Percentiles rank a stretch among this genome's conserved stretches.
Evolutionary conservation across 2,329 filamentous ascomycete genomes (phyloP).

Genomic region (Aspergillus pseudotamarii): DNA sequence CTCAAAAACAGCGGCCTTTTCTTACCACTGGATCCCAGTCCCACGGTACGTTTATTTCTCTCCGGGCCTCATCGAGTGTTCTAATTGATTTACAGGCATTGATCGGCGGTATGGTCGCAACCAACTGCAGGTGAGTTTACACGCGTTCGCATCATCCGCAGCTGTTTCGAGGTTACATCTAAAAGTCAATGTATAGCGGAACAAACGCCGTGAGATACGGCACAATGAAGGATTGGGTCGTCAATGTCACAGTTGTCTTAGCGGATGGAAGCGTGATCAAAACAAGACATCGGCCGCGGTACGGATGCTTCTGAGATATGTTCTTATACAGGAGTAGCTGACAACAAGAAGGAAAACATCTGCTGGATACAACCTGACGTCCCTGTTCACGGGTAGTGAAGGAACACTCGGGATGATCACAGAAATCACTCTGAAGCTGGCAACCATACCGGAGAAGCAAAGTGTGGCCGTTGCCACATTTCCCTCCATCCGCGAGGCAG

Average conservation of each 20-base stretch:
- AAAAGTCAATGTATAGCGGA: conserved; percentile 33
- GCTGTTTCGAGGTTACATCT: neutral
- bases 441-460: conserved; percentile 61
- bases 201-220: conserved; percentile 66
- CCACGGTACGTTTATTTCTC: conserved; percentile 34
- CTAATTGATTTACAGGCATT: conserved; percentile 32
- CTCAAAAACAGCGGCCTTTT: conserved; percentile 74
- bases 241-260: conserved; percentile 70
- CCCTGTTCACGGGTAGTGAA: conserved; percentile 67
- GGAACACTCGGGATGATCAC: conserved; percentile 70
- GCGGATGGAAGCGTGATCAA: conserved; percentile 70
- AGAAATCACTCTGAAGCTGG: conserved; percentile 68
- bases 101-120: conserved; percentile 62
- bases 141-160: conserved; percentile 28
- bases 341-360: conserved; percentile 60
- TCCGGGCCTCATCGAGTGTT: neutral
- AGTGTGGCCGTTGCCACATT: conserved; percentile 65
- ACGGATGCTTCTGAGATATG: neutral
- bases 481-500: conserved; percentile 59
- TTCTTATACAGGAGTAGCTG: neutral
- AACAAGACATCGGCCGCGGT: conserved; percentile 49
- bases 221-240: conserved; percentile 75
- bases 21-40: conserved; percentile 83
- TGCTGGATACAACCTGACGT: conserved; percentile 69
- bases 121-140: conserved; percentile 55